phyloP scores from a whole-genome alignment of 1,139 yeast species.

The Blastobotrys persicus region DNA sequence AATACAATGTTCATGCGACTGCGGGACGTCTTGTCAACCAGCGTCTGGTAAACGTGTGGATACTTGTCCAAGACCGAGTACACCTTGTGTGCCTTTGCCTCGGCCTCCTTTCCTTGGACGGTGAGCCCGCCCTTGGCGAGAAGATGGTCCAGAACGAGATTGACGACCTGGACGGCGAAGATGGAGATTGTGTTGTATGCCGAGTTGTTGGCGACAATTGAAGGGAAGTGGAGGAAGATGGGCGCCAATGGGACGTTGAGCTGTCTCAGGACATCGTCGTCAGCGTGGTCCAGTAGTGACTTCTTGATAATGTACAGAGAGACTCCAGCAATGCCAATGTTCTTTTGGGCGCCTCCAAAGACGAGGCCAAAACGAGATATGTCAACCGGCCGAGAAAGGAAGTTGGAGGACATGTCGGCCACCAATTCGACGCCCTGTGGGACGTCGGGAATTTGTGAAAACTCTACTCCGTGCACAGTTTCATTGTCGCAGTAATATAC shows the following conservation, averaged over 20 bases:
- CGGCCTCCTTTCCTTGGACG: constrained; percentile 57
- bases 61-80: constrained; percentile 65
- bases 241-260: constrained; percentile 75
- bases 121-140: constrained; percentile 59
- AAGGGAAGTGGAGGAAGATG: constrained; percentile 82
- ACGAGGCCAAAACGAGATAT: constrained; percentile 82
- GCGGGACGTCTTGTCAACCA: constrained; percentile 63
- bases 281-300: constrained; percentile 62
- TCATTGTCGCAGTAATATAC: constrained; percentile 93
- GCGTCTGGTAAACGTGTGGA: constrained; percentile 62
- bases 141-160: constrained; percentile 68
- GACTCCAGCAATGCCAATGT: constrained; percentile 94
- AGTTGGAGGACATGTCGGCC: constrained; percentile 93
- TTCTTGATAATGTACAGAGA: constrained; percentile 88
- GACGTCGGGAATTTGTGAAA: constrained; percentile 54
- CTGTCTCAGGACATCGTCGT: constrained; percentile 57
- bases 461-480: constrained; percentile 93
- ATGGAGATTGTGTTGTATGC: constrained; percentile 95
- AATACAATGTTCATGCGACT: constrained; percentile 93
- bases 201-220: constrained; percentile 82
- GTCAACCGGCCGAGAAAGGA: constrained; percentile 76
- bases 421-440: constrained; percentile 72
- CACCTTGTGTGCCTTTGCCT: constrained; percentile 56
- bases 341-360: constrained; percentile 91
- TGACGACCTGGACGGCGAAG: constrained; percentile 81